phyloP scores from a whole-genome alignment of 1,284 basidiomycete species.

The Malassezia brasiliensis region DNA sequence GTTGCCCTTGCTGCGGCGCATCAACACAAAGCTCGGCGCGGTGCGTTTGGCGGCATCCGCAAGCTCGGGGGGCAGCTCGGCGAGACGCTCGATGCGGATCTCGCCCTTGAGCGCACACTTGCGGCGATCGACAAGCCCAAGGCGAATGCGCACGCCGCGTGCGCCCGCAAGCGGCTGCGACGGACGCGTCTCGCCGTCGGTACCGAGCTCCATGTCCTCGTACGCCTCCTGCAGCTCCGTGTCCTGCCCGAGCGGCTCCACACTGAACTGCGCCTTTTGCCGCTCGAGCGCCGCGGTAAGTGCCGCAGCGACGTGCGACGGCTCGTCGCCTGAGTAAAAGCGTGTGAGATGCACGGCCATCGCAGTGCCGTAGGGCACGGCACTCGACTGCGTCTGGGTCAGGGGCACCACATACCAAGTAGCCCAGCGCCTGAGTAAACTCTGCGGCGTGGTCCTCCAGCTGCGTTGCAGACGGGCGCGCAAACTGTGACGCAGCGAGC shows the following conservation, averaged over 20 bases:
- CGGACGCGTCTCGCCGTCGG: background rate
- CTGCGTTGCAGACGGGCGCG: slow-evolving; percentile 5
- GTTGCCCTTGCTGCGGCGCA: slow-evolving; percentile 47
- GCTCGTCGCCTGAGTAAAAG: slow-evolving; percentile 31
- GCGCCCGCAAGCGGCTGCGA: slow-evolving; percentile 10
- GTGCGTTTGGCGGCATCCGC: slow-evolving; percentile 6
- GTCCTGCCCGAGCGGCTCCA: slow-evolving; percentile 33
- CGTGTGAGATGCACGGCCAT: slow-evolving; percentile 42
- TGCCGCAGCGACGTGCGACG: slow-evolving; percentile 21
- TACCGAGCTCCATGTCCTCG: slow-evolving; percentile 17
- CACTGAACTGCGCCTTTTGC: slow-evolving; percentile 25
- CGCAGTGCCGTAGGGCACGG: slow-evolving; percentile 16
- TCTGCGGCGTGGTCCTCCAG: slow-evolving; percentile 11
- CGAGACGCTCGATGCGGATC: slow-evolving; percentile 33
- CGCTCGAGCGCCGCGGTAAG: slow-evolving; percentile 23
- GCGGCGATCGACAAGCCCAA: slow-evolving; percentile 39
- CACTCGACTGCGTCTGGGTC: slow-evolving; percentile 8
- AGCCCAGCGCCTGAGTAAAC: slow-evolving; percentile 40
- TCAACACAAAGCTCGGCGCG: slow-evolving; percentile 30
- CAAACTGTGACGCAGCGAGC: slow-evolving; percentile 16
- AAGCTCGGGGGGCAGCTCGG: slow-evolving; percentile 5
- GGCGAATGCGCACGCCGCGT: slow-evolving; percentile 33
- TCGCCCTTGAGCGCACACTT: slow-evolving; percentile 44
- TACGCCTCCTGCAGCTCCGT: slow-evolving; percentile 26
- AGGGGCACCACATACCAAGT: slow-evolving; percentile 14